These are phyloP conservation scores for Fusarium armeniacum DNA, from an alignment of 2,329 filamentous ascomycete genomes.

Conservation along the genomic window DNA sequence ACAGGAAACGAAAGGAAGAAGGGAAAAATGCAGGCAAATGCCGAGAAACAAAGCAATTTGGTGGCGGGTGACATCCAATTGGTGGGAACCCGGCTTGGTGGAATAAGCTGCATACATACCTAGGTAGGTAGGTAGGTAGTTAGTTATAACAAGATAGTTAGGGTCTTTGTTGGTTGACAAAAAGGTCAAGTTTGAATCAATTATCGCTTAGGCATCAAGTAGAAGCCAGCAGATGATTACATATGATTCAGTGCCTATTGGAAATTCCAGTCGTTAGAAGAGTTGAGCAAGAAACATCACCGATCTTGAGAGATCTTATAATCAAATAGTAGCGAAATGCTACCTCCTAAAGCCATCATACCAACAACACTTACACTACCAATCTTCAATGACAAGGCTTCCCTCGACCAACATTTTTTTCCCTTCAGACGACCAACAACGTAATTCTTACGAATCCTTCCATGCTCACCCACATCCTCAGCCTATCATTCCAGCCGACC, in stretches of 20 bases:
- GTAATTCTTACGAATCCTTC: constrained; percentile 8
- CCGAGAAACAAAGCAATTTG: constrained; percentile 8
- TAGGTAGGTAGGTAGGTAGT: no score
- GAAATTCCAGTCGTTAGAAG: neutral
- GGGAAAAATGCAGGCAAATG: constrained; percentile 10
- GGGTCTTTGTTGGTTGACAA: neutral
- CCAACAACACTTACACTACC: neutral
- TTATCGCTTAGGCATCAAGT: neutral
- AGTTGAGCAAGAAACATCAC: neutral
- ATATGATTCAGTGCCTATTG: neutral
- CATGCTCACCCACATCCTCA: constrained; percentile 6
- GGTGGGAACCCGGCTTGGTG: neutral
- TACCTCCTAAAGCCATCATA: neutral
- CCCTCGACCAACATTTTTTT: neutral
- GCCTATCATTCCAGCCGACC: constrained; percentile 14
- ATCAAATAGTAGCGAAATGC: neutral
- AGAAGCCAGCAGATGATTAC: neutral
- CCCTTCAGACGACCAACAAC: constrained; percentile 3
- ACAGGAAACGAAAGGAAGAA: neutral
- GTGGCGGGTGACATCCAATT: neutral
- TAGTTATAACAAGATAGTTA: neutral
- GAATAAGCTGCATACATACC: constrained; percentile 2
- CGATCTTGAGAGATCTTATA: neutral
- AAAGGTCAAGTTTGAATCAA: neutral
- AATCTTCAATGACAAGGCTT: neutral